Evolutionary conservation across 495 filamentous ascomycete genomes (phyloP).

Genomic region (Achaetomiella virescens): DNA sequence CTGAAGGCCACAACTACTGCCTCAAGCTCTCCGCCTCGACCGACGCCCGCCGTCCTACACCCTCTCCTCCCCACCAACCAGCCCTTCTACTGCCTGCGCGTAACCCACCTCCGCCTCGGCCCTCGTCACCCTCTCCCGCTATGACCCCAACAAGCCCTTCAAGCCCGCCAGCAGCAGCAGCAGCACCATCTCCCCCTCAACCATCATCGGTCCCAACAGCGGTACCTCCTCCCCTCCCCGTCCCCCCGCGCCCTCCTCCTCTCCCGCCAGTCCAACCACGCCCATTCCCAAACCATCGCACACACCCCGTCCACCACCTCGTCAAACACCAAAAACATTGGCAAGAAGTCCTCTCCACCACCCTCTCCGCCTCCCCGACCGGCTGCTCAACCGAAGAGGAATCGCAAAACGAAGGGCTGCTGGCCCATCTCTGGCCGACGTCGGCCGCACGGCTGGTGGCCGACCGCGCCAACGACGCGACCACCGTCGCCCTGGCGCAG

Average conservation of each 20-base stretch:
- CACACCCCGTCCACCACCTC: slow-evolving; percentile 11
- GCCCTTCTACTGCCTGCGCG: slow-evolving; percentile 47
- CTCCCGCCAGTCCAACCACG: slow-evolving; percentile 12
- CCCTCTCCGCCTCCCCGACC: slow-evolving; percentile 50
- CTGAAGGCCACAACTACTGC: slow-evolving; percentile 47
- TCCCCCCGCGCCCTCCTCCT: slow-evolving; percentile 27
- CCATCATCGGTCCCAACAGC: slow-evolving; percentile 18
- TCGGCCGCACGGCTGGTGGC: slow-evolving; percentile 64
- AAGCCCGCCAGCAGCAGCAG: slow-evolving; percentile 25
- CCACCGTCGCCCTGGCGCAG: slow-evolving; percentile 58
- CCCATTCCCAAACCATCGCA: not conserved
- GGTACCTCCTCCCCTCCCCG: slow-evolving; percentile 27
- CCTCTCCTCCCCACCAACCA: slow-evolving; percentile 43
- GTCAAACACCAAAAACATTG: slow-evolving; percentile 28
- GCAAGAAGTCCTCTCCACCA: slow-evolving; percentile 53
- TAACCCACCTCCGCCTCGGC: slow-evolving; percentile 52
- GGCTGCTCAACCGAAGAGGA: slow-evolving; percentile 31
- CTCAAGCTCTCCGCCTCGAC: slow-evolving; percentile 42
- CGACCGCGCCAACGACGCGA: slow-evolving; percentile 55
- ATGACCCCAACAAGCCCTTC: slow-evolving; percentile 48
- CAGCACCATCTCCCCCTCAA: slow-evolving; percentile 9
- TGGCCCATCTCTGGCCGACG: slow-evolving; percentile 67
- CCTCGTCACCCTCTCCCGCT: slow-evolving; percentile 45
- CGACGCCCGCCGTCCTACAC: slow-evolving; percentile 44
- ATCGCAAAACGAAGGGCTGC: slow-evolving; percentile 52